Evolutionary conservation across 441 rosid species (phyloP).

Genomic region (Gossypium schwendimanii): DNA sequence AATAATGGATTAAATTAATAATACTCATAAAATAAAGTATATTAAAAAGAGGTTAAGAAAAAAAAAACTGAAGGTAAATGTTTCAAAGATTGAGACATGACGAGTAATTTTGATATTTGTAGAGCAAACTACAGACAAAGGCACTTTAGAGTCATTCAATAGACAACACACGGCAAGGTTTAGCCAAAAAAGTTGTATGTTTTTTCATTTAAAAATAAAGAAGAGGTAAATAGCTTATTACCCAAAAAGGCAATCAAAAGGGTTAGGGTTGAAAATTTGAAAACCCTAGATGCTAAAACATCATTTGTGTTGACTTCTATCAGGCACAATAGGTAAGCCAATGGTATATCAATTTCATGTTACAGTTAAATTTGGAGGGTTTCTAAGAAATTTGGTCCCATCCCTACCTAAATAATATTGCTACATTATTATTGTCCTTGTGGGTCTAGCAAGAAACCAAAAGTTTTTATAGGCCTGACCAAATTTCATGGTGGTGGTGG

Average conservation of each 20-base stretch:
- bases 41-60: not conserved
- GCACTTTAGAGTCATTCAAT: not conserved
- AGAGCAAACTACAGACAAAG: not conserved
- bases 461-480: not conserved
- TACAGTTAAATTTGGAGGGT: not conserved
- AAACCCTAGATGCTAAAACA: not conserved
- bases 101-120: not conserved
- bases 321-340: not conserved
- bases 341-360: not conserved
- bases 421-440: not conserved
- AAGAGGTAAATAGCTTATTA: not conserved
- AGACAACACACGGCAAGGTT: not conserved
- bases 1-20: too few relatives aligned
- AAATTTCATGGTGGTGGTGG: not conserved
- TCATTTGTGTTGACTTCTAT: not conserved
- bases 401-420: not conserved
- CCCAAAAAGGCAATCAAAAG: not conserved
- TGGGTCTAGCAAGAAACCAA: not conserved
- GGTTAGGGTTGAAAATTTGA: not conserved
- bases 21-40: not conserved
- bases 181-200: not conserved
- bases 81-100: constrained; percentile 44
- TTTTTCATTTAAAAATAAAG: not conserved
- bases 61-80: not conserved
- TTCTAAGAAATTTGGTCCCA: not conserved